phyloP scores from a whole-genome alignment of 768 basidiomycete genomes.

The Xerocomellus intermedius region DNA sequence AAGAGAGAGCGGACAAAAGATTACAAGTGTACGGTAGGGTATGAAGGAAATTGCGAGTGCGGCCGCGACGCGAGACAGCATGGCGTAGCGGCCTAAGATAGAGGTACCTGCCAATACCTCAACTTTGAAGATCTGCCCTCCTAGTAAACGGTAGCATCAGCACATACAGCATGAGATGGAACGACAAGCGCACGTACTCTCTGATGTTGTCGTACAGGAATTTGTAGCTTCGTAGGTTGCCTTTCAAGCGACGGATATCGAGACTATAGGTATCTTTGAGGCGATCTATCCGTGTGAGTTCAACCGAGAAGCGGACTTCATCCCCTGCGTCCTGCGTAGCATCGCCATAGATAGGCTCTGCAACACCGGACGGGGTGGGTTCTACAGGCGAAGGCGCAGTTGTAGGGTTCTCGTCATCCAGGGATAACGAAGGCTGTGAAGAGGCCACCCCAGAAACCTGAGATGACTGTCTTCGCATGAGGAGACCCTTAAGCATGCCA shows the following conservation, averaged over 20 bases:
- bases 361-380: conserved; percentile 30
- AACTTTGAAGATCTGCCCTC: conserved; percentile 40
- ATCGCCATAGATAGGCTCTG: conserved; percentile 77
- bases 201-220: conserved; percentile 86
- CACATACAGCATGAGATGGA: conserved; percentile 6
- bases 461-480: conserved; percentile 89
- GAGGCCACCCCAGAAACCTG: conserved; percentile 52
- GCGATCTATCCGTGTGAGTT: conserved; percentile 87
- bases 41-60: conserved; percentile 16
- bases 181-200: conserved; percentile 55
- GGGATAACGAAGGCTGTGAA: conserved; percentile 46
- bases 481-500: conserved; percentile 82
- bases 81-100: conserved; percentile 5
- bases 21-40: conserved; percentile 32
- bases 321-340: conserved; percentile 81
- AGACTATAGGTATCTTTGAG: conserved; percentile 89
- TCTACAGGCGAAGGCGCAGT: conserved; percentile 35
- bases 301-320: conserved; percentile 95
- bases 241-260: conserved; percentile 90
- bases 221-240: conserved; percentile 90
- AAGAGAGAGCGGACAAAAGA: conserved; percentile 4
- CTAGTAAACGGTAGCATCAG: conserved; percentile 22
- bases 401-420: conserved; percentile 41
- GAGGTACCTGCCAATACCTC: conserved; percentile 27
- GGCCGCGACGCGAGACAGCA: conserved; percentile 2